These are phyloP conservation scores for Knoxdaviesia capensis DNA, from an alignment of 2,329 filamentous ascomycete genomes.

Conservation along the genomic window DNA sequence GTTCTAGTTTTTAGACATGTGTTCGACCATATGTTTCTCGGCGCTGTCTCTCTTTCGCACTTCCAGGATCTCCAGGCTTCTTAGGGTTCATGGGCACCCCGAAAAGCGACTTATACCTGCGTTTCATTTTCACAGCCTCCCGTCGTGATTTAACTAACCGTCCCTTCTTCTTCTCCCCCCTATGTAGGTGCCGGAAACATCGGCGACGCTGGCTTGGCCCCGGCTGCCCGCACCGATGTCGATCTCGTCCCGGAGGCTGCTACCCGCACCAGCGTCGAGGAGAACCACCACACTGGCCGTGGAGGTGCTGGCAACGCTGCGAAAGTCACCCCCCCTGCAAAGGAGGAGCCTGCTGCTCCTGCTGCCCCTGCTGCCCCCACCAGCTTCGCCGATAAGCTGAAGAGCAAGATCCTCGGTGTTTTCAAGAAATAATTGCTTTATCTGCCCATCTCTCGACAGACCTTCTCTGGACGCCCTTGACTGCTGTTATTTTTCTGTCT, in stretches of 20 bases:
- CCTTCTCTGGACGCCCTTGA: background rate
- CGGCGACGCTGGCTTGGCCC: conserved; percentile 22
- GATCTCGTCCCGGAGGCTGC: conserved; percentile 33
- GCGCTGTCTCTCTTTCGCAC: too few species aligned
- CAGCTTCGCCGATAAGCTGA: conserved; percentile 35
- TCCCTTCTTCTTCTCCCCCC: background rate
- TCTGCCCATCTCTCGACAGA: background rate
- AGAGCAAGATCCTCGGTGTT: conserved; percentile 29
- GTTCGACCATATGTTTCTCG: too few species aligned
- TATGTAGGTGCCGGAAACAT: conserved; percentile 36
- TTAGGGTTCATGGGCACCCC: background rate
- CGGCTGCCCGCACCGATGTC: conserved; percentile 23
- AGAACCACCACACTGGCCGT: conserved; percentile 36
- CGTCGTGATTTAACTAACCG: conserved; percentile 1
- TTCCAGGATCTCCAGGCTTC: too few species aligned
- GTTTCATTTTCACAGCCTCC: background rate
- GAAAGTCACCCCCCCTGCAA: conserved; percentile 10
- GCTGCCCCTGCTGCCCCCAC: conserved; percentile 11
- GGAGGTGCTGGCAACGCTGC: conserved; percentile 39
- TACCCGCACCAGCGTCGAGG: conserved; percentile 22
- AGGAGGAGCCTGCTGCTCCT: conserved; percentile 10
- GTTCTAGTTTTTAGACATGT: too few species aligned
- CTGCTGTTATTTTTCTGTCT: too few species aligned
- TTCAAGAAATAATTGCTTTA: conserved; percentile 21
- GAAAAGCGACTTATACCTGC: background rate